Base-by-base conservation (phyloP, 1,284 basidiomycete genomes). In the Agaricales sp. region DNA sequence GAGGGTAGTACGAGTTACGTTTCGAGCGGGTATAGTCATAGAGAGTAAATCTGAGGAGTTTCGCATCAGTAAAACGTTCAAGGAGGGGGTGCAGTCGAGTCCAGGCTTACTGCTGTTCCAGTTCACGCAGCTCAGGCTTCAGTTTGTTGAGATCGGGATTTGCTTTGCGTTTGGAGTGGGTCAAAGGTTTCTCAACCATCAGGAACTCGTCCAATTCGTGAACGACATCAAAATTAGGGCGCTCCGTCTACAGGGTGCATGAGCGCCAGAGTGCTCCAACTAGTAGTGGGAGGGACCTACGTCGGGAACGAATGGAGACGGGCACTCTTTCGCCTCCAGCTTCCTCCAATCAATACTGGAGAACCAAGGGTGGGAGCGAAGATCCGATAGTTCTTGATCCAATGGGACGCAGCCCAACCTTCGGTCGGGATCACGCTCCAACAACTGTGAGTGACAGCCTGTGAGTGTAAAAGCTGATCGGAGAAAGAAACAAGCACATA, bases 151-250 rank as follows among this genome's bases (percentile, higher is more conserved):
- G 63, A 41, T 97, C 93, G 19, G 80, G 74, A 53, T 88, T 89
- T 3, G 83, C 86, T 63, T 95, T 96, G 48, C 95, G 78, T 55
- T 90, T 87, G 59, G 92, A 87, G 12, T 95, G 93, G 64, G 97
- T 98, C 49, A 98, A 72, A 45, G 95, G 95, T 61, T 99, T 98
- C 62, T 98, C 95, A 66, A 98, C 95, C 8, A 99, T 69, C 26
- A 99, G 65, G 37, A 99, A 70, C 68, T 99, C 95, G 62, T 99
- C 95, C 25, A 99, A 68, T 66, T 99, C 95, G 63, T 98, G 94
- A 13, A 95, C 96, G n/a, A 94, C 94, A 62, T 99, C 95, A 63
- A 98, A 99, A 65, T 99, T 98, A 18, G 95, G 92, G 66, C 95
- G 95, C 69, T 97, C 92, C 62, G 84, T 81, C 90, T 95, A 30